A percentile compares a stretch with the other conserved stretches of the same genome.
These are phyloP conservation scores for Oryza australiensis DNA, from an alignment of 176 grass and related monocot species.

Conservation along the genomic window DNA sequence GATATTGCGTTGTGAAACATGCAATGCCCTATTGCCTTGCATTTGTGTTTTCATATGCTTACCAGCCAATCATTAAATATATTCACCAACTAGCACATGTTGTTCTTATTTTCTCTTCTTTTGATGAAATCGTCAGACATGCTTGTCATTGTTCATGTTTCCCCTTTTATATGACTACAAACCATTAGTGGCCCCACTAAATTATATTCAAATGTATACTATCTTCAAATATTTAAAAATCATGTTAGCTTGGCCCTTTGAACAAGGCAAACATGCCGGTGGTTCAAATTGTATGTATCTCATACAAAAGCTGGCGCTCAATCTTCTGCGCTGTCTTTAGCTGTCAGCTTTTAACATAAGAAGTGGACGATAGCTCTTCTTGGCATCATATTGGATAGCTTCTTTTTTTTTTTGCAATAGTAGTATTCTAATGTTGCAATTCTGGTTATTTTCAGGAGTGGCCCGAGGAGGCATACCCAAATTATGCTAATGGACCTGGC, in stretches of 20 bases:
- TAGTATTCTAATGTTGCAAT: not conserved
- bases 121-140: not conserved
- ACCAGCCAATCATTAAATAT: constrained; percentile 5
- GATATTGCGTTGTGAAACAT: not conserved
- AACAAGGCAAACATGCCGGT: constrained; percentile 1
- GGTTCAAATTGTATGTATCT: not conserved
- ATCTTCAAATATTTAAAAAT: not conserved
- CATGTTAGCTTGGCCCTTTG: not conserved
- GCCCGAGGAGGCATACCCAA: constrained; percentile 64
- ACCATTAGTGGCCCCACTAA: not conserved
- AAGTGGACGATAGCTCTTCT: not conserved
- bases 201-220: not conserved
- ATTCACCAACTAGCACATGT: not conserved
- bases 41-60: not conserved
- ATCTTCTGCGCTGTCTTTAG: constrained; percentile 4
- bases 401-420: not conserved
- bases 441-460: constrained; percentile 52
- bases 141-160: not conserved
- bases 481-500: constrained; percentile 78
- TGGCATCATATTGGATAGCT: not conserved
- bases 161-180: not conserved
- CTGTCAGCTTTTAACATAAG: not conserved
- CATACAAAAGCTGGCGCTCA: constrained; percentile 4
- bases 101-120: not conserved
- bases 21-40: not conserved